Evolutionary conservation across 2,329 filamentous ascomycete genomes (phyloP).

Genomic region (Incumbomyces lentus): DNA sequence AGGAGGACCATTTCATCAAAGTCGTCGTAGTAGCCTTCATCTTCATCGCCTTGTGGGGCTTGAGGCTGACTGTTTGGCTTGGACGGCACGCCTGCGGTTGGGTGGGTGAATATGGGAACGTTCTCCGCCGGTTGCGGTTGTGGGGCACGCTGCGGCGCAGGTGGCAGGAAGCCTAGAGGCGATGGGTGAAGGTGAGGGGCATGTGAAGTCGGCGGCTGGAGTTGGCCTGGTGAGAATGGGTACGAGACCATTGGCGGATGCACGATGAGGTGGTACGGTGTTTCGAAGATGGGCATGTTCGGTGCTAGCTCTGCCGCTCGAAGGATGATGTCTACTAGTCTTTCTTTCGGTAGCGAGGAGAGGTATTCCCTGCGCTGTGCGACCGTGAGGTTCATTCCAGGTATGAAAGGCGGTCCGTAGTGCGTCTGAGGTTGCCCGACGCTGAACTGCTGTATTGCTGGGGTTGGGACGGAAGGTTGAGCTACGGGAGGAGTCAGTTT

Average conservation of each 20-base stretch:
- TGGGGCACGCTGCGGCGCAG: not conserved
- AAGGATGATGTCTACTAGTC: conserved; percentile 17
- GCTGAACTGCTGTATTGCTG: not conserved
- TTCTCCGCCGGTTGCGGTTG: conserved; percentile 9
- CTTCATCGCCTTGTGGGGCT: conserved; percentile 13
- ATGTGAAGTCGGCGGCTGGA: conserved; percentile 10
- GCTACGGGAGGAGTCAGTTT: conserved; percentile 1
- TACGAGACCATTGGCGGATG: not conserved
- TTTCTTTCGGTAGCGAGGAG: conserved; percentile 17
- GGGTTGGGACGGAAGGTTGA: no score
- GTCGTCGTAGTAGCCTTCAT: conserved; percentile 36
- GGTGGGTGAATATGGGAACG: conserved; percentile 9
- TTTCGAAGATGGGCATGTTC: conserved; percentile 19
- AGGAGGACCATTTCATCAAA: conserved; percentile 48
- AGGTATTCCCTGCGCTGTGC: conserved; percentile 17
- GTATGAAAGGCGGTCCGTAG: conserved; percentile 14
- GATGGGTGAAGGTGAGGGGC: not conserved
- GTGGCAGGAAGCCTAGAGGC: not conserved
- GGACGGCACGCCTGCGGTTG: conserved; percentile 6
- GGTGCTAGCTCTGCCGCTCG: conserved; percentile 19
- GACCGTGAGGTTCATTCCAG: conserved; percentile 11
- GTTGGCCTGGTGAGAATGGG: conserved; percentile 1
- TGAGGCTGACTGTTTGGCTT: conserved; percentile 1
- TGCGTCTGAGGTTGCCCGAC: not conserved
- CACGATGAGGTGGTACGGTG: conserved; percentile 7